Evolutionary conservation across 352 stramenopile species (phyloP), one percentile per base, ranked within the genome.

Genomic region (Plasmopara viticola): DNA sequence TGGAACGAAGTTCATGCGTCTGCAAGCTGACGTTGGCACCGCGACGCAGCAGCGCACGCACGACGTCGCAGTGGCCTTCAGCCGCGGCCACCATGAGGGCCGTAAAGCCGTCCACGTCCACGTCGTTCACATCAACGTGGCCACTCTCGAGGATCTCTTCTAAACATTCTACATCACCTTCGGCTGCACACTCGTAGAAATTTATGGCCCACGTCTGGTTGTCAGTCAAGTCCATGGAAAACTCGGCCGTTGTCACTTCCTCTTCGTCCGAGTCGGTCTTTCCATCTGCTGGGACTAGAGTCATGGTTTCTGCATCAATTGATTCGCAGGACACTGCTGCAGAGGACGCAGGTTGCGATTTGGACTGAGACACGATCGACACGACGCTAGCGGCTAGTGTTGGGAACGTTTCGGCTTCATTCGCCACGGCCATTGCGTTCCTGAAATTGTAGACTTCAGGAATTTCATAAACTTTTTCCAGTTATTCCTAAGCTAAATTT

Each of bases 61-160:
- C 79, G 13, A 93, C 64, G 10, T 66, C 58, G 8, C 60, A 45
- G 49, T 88, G 79, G 40, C 79, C 82, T 55, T 93, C 82, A 9
- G 82, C 82, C 2, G 79, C 70, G 6, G 82, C 79, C 45, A 93
- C 84, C 82, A 93, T 90, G 40, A 93, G 69, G 45, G 82, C 82
- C 29, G 82, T 87, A 62, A 93, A 93, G 50, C 82, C 82, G 48
- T 93, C 82, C 20, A 89, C 79, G 63, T 93, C 82, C 48, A 87
- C 69, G 48, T 84, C 78, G 51, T 93, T 72, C 37, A 88, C 55
- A 30, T 63, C 58, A 20, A 87, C 77, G 44, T 66, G 66, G 42
- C 68, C 60, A 25, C 73, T 72, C 38, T 90, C 79, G 46, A 87
- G 51, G 43, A 90, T 78, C 40, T 74, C 64, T 33, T 75, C 65